A percentile compares a stretch with the other conserved stretches of the same genome.
Conservation (phyloP, 148 eudicot genomes). For the Rhododendron mucronatum region DNA sequence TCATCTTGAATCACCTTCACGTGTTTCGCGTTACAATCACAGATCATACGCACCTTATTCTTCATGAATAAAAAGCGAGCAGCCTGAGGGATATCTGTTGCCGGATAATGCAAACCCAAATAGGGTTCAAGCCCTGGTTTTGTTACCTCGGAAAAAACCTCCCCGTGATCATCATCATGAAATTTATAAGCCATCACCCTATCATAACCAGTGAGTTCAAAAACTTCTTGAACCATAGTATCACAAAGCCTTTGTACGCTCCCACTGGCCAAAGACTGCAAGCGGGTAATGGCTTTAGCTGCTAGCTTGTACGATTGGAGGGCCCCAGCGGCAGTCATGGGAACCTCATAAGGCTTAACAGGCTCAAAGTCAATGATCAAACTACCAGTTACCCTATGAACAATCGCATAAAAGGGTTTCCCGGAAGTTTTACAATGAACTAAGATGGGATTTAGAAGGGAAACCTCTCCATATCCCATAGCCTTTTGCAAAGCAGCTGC, state of each 20-base stretch:
- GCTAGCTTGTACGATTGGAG: constrained; percentile 94
- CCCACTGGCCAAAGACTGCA: constrained; percentile 84
- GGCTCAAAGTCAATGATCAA: constrained; percentile 90
- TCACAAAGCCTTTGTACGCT: constrained; percentile 68
- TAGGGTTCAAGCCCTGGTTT: constrained; percentile 87
- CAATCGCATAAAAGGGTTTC: constrained; percentile 86
- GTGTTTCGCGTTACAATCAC: constrained; percentile 69
- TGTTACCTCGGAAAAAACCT: constrained; percentile 71
- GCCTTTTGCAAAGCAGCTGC: constrained; percentile 80
- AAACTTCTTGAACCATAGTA: constrained; percentile 89
- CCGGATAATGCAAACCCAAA: constrained; percentile 88
- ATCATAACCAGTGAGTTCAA: constrained; percentile 90
- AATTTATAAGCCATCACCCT: constrained; percentile 90
- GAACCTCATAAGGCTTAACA: constrained; percentile 83
- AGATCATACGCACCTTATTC: constrained; percentile 87
- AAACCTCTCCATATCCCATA: constrained; percentile 72
- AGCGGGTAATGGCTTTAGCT: constrained; percentile 71
- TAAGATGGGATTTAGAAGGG: constrained; percentile 77
- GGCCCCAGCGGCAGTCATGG: constrained; percentile 94
- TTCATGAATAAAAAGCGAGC: constrained; percentile 85
- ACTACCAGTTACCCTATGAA: constrained; percentile 81
- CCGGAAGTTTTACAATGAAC: constrained; percentile 92
- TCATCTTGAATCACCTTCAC: constrained; percentile 78
- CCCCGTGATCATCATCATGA: constrained; percentile 98
- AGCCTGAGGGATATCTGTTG: constrained; percentile 96